Evolutionary conservation across 1,139 yeast species (phyloP).

Genomic region (Scheffersomyces stambukii): DNA sequence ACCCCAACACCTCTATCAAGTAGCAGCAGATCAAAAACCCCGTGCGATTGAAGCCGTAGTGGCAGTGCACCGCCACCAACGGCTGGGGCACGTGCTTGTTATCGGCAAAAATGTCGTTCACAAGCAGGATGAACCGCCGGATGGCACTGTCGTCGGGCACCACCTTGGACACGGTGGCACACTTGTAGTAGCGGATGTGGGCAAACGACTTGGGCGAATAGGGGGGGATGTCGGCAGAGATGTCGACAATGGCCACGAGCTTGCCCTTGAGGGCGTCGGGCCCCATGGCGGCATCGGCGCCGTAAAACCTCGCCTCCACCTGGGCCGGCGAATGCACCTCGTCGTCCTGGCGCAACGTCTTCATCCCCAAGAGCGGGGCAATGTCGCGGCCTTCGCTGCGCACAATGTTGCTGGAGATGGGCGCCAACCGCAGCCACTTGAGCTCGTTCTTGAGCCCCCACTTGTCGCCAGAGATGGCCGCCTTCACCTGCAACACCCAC

Average conservation of each 20-base stretch:
- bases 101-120: slow-evolving; percentile 43
- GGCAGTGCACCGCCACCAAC: slow-evolving; percentile 69
- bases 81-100: slow-evolving; percentile 24
- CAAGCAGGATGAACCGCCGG: slow-evolving; percentile 49
- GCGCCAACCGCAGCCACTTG: slow-evolving; percentile 61
- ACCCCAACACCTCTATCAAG: slow-evolving; percentile 55
- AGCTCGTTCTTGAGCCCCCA: slow-evolving; percentile 77
- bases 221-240: slow-evolving; percentile 74
- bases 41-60: slow-evolving; percentile 77
- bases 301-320: slow-evolving; percentile 46
- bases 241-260: slow-evolving; percentile 61
- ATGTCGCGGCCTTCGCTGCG: slow-evolving; percentile 28
- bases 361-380: slow-evolving; percentile 65
- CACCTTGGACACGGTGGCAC: slow-evolving; percentile 75
- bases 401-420: slow-evolving; percentile 44
- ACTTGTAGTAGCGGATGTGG: slow-evolving; percentile 57
- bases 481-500: slow-evolving; percentile 62
- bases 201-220: slow-evolving; percentile 59
- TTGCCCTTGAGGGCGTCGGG: slow-evolving; percentile 20
- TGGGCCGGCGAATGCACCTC: slow-evolving; percentile 52
- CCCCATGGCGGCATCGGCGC: slow-evolving; percentile 15
- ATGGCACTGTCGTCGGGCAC: slow-evolving; percentile 67
- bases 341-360: slow-evolving; percentile 68
- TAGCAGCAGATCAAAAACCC: slow-evolving; percentile 73
- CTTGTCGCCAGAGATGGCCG: slow-evolving; percentile 61